Conservation (phyloP, 257 asterid species). For the Linaria vulgaris region DNA sequence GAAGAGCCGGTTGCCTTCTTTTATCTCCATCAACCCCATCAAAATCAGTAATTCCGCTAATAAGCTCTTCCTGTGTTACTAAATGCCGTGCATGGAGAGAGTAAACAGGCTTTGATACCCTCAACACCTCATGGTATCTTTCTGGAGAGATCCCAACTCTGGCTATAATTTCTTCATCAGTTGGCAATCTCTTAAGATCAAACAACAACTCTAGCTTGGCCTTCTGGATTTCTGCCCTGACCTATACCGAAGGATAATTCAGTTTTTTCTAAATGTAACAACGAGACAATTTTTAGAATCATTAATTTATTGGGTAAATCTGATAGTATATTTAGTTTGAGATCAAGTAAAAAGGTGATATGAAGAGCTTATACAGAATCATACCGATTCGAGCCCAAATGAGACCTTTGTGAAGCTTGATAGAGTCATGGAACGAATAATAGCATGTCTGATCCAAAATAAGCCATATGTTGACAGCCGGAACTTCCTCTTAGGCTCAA, state of each 20-base stretch:
- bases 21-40: conserved; percentile 70
- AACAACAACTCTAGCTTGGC: conserved; percentile 61
- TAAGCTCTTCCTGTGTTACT: conserved; percentile 76
- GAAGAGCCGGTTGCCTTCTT: conserved; percentile 79
- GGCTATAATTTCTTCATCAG: conserved; percentile 56
- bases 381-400: conserved; percentile 91
- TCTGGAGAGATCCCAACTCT: conserved; percentile 68
- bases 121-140: conserved; percentile 78
- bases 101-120: conserved; percentile 58
- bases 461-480: conserved; percentile 82
- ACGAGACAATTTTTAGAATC: neutral
- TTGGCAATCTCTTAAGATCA: conserved; percentile 69
- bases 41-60: conserved; percentile 66
- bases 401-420: conserved; percentile 94
- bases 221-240: conserved; percentile 67
- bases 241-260: conserved; percentile 39
- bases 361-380: conserved; percentile 25
- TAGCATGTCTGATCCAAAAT: conserved; percentile 93
- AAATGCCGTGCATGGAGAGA: conserved; percentile 73
- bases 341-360: neutral
- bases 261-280: conserved; percentile 10
- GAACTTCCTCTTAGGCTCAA: conserved; percentile 76
- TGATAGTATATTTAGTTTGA: neutral
- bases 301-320: conserved; percentile 7
- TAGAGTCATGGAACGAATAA: conserved; percentile 81